A percentile compares a stretch with the other conserved stretches of the same genome.
Conservation (phyloP, 257 asterid species). For the Capsicum pubescens region DNA sequence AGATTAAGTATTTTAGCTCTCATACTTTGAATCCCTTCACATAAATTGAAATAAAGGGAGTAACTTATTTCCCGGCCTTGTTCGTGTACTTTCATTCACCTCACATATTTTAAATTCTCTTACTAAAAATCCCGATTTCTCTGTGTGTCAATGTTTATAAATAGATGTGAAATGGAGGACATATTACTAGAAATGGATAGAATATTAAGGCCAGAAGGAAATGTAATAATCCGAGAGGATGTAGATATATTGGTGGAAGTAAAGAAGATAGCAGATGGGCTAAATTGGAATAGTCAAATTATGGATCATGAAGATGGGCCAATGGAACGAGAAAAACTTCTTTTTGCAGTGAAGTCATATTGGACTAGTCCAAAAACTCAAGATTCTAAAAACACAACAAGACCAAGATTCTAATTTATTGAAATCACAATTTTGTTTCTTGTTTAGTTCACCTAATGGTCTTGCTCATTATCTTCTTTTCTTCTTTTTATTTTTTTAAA, state of each 20-base stretch:
- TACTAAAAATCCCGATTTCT: neutral
- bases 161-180: conserved; percentile 80
- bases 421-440: conserved; percentile 14
- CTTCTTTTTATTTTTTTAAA: neutral
- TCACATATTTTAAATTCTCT: neutral
- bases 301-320: conserved; percentile 94
- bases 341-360: conserved; percentile 70
- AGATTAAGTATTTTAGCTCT: neutral
- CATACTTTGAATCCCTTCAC: neutral
- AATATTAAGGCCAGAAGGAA: conserved; percentile 82
- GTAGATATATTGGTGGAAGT: conserved; percentile 68
- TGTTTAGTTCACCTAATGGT: neutral
- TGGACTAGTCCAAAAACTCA: conserved; percentile 72
- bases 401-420: conserved; percentile 16
- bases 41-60: neutral
- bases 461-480: neutral
- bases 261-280: conserved; percentile 68
- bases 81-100: neutral
- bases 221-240: conserved; percentile 73
- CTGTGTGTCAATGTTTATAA: neutral
- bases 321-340: conserved; percentile 67
- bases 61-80: neutral
- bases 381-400: neutral
- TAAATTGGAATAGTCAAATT: conserved; percentile 75
- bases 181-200: conserved; percentile 83